Percentiles rank a stretch among this genome's conserved stretches.
Conservation (phyloP, 1,284 basidiomycete genomes). For the Cryptococcus deneoformans region DNA sequence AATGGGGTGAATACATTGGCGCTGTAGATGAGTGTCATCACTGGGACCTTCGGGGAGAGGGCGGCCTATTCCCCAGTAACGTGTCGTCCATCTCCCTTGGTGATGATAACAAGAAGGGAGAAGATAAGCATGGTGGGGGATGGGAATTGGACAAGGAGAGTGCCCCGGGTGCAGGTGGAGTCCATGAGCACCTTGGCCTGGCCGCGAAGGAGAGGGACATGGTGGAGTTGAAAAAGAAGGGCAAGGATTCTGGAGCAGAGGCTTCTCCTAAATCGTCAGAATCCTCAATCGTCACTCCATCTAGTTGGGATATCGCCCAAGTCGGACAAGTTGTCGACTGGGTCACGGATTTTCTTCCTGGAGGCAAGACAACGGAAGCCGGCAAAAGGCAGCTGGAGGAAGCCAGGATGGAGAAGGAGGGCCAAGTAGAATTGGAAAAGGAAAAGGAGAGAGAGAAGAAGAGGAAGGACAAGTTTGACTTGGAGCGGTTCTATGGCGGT, state of each 20-base stretch:
- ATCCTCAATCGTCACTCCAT: not conserved
- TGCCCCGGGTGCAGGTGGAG: slow-evolving; percentile 8
- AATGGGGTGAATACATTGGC: slow-evolving; percentile 92
- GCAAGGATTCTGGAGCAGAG: slow-evolving; percentile 9
- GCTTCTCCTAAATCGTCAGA: slow-evolving; percentile 1
- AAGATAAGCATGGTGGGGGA: slow-evolving; percentile 22
- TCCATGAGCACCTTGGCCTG: slow-evolving; percentile 24
- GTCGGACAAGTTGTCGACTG: slow-evolving; percentile 49
- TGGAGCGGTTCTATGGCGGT: slow-evolving; percentile 49
- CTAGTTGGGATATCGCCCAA: slow-evolving; percentile 42
- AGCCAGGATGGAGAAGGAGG: slow-evolving; percentile 38
- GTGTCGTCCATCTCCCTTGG: slow-evolving; percentile 15
- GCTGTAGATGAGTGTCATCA: slow-evolving; percentile 89
- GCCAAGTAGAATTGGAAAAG: slow-evolving; percentile 4
- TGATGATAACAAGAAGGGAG: slow-evolving; percentile 32
- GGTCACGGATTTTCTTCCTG: slow-evolving; percentile 46
- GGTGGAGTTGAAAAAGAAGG: slow-evolving; percentile 3
- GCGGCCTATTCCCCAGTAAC: slow-evolving; percentile 49
- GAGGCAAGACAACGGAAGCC: slow-evolving; percentile 23
- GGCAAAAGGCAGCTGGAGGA: slow-evolving; percentile 42
- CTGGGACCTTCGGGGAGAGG: slow-evolving; percentile 88
- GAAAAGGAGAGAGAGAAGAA: slow-evolving; percentile 18
- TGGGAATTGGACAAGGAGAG: slow-evolving; percentile 12
- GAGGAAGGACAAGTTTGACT: slow-evolving; percentile 47
- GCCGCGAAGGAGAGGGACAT: slow-evolving; percentile 1